phyloP scores from a whole-genome alignment of 2,329 filamentous ascomycete genomes.

The Aspergillus caelatus region DNA sequence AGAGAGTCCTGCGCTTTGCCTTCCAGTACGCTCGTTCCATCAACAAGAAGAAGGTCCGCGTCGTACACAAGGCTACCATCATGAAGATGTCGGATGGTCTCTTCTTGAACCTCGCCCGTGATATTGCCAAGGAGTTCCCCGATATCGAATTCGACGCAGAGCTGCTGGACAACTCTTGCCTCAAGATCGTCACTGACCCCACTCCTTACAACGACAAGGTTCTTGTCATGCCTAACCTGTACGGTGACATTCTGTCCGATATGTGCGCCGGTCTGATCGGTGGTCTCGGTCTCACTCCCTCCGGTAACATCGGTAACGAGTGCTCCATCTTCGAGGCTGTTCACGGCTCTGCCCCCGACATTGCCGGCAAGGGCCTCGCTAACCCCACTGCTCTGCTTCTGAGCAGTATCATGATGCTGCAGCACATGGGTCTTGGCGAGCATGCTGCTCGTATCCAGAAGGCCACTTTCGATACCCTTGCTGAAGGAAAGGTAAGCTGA shows the following conservation, averaged over 20 bases:
- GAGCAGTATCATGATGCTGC: constrained; percentile 98
- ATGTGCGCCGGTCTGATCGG: constrained; percentile 99
- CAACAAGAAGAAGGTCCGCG: constrained; percentile 94
- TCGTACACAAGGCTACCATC: constrained; percentile 99
- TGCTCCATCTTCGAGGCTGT: constrained; percentile 99
- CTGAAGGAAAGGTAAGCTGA: constrained; percentile 79
- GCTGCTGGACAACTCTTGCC: constrained; percentile 97
- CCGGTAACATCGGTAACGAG: constrained; percentile 97
- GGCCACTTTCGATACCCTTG: constrained; percentile 91
- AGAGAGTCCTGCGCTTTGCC: constrained; percentile 94
- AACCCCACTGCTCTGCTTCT: constrained; percentile 97
- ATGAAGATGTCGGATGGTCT: constrained; percentile 99
- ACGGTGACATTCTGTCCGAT: constrained; percentile 98
- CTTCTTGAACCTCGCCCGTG: constrained; percentile 83
- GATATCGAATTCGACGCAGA: constrained; percentile 95
- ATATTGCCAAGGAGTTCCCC: constrained; percentile 94
- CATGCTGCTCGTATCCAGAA: constrained; percentile 88
- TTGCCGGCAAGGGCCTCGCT: constrained; percentile 91
- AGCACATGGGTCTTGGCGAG: constrained; percentile 89
- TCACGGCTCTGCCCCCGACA: constrained; percentile 95
- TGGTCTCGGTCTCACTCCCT: constrained; percentile 94
- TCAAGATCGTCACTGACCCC: constrained; percentile 98
- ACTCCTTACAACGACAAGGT: constrained; percentile 99
- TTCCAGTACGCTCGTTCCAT: constrained; percentile 97
- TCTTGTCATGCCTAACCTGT: constrained; percentile 95